A percentile compares a stretch with the other conserved stretches of the same genome.
These are phyloP conservation scores for Sphaerulina musiva DNA, from an alignment of 2,329 filamentous ascomycete genomes.

Conservation along the genomic window DNA sequence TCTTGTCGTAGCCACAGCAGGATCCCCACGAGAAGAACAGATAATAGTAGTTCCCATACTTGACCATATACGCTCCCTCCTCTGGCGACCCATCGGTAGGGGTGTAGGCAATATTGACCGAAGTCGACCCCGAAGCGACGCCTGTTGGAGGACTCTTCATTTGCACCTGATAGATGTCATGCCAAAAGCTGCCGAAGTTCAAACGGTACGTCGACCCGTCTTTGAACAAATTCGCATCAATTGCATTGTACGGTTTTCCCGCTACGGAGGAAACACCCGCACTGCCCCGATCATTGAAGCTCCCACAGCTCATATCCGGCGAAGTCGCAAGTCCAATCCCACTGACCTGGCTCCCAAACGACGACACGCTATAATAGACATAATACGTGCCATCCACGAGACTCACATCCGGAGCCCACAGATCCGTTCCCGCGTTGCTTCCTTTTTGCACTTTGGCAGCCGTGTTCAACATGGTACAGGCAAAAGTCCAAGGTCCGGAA, in stretches of 20 bases:
- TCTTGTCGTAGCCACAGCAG: conserved; percentile 55
- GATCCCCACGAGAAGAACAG: conserved; percentile 57
- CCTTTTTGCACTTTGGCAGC: conserved; percentile 38
- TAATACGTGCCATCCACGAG: conserved; percentile 55
- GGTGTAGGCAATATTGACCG: conserved; percentile 50
- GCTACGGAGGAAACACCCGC: conserved; percentile 45
- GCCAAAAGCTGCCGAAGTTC: conserved; percentile 65
- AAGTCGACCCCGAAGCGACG: conserved; percentile 27
- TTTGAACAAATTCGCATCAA: conserved; percentile 47
- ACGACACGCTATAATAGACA: conserved; percentile 60
- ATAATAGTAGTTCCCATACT: conserved; percentile 54
- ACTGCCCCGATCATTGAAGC: conserved; percentile 56
- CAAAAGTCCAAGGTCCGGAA: conserved; percentile 46
- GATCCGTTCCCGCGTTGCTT: conserved; percentile 43
- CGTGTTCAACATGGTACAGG: conserved; percentile 43
- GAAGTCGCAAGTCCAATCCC: conserved; percentile 55
- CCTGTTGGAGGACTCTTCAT: conserved; percentile 37
- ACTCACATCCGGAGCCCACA: conserved; percentile 58
- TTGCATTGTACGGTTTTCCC: conserved; percentile 43
- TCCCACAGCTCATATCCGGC: conserved; percentile 46
- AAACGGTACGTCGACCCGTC: conserved; percentile 44
- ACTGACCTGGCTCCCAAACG: conserved; percentile 55
- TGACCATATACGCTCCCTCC: conserved; percentile 53
- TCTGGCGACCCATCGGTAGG: conserved; percentile 46
- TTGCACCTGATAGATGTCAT: conserved; percentile 54